Conservation (phyloP, 305 asterid species). For the Fraxinus angustifolia region DNA sequence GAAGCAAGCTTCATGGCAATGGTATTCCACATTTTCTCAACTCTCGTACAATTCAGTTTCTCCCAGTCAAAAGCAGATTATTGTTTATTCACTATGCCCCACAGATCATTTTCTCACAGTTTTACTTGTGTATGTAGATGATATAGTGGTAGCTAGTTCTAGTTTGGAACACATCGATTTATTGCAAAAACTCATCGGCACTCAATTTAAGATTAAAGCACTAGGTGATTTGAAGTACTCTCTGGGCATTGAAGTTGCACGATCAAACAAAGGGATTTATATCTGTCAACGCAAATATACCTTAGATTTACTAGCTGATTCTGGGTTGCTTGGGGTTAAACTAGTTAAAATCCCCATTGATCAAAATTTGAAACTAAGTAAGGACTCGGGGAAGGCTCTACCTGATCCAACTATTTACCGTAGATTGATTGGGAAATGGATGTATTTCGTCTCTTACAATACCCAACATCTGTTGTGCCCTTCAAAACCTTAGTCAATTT, state of each 20-base stretch:
- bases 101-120: neutral
- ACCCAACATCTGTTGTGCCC: neutral
- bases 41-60: neutral
- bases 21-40: neutral
- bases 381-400: neutral
- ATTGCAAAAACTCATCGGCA: neutral
- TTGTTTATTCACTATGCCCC: neutral
- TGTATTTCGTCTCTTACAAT: neutral
- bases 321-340: neutral
- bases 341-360: neutral
- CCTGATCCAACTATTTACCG: neutral
- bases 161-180: neutral
- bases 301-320: neutral
- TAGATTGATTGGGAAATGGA: neutral
- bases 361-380: neutral
- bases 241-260: neutral
- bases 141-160: neutral
- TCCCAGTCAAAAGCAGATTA: neutral
- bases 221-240: neutral
- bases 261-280: neutral
- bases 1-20: neutral
- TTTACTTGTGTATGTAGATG: neutral
- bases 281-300: neutral
- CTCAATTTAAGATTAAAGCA: neutral
- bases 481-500: too few species aligned